phyloP scores from a whole-genome alignment of 2,329 filamentous ascomycete genomes.

The Arachnopeziza araneosa region DNA sequence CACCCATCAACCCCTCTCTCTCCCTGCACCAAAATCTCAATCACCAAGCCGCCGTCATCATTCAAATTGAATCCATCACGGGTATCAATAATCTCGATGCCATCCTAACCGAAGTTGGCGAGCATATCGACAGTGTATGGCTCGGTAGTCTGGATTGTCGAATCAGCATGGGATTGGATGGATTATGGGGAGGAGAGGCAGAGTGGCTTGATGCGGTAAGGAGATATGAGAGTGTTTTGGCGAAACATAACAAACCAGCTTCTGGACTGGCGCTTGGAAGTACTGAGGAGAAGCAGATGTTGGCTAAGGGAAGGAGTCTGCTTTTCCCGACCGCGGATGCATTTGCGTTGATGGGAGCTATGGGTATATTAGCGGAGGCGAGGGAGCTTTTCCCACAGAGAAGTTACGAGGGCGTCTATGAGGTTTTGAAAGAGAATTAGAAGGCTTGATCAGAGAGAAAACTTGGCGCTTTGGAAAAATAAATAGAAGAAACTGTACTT shows the following conservation, averaged over 20 bases:
- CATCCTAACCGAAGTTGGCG: slow-evolving; percentile 40
- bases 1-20: slow-evolving; percentile 25
- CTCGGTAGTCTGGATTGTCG: slow-evolving; percentile 40
- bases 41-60: slow-evolving; percentile 42
- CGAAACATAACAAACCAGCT: slow-evolving; percentile 42
- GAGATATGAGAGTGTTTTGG: slow-evolving; percentile 34
- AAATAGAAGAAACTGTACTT: no score
- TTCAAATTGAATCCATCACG: slow-evolving; percentile 41
- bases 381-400: no score
- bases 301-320: no score
- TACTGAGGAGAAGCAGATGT: slow-evolving; percentile 5
- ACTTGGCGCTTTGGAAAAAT: no score
- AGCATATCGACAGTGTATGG: slow-evolving; percentile 42
- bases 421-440: no score
- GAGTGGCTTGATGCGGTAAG: slow-evolving; percentile 37
- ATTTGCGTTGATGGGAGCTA: no score
- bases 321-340: no score
- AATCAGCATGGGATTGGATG: slow-evolving; percentile 38
- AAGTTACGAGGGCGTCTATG: no score
- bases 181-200: slow-evolving; percentile 32
- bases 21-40: slow-evolving; percentile 38
- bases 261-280: slow-evolving; percentile 22
- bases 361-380: no score
- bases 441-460: no score
- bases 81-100: slow-evolving; percentile 44